These are phyloP conservation scores for Trametes pubescens DNA, from an alignment of 1,284 basidiomycete genomes.

Conservation along the genomic window DNA sequence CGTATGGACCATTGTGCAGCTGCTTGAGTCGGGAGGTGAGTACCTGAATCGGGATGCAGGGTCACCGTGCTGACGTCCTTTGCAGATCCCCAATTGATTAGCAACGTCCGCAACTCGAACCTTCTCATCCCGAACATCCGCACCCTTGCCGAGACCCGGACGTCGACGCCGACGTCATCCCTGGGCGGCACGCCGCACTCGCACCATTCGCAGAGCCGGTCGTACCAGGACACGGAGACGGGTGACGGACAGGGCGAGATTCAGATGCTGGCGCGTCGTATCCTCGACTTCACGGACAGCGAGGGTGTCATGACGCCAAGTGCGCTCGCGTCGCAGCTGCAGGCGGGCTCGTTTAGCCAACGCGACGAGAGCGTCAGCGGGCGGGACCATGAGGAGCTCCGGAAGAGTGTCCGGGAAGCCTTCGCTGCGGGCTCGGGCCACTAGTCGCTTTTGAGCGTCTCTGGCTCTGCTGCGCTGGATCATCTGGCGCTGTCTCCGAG, in stretches of 20 bases:
- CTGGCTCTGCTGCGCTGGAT: constrained; percentile 1
- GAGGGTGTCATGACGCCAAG: constrained; percentile 69
- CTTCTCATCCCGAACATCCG: constrained; percentile 87
- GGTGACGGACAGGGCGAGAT: constrained; percentile 90
- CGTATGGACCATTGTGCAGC: constrained; percentile 98
- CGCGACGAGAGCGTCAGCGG: constrained; percentile 60
- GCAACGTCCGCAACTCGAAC: constrained; percentile 86
- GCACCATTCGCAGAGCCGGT: constrained; percentile 71
- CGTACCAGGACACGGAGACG: constrained; percentile 83
- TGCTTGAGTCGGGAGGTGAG: constrained; percentile 91
- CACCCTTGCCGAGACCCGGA: constrained; percentile 78
- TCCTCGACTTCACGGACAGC: constrained; percentile 83
- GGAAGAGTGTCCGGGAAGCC: constrained; percentile 82
- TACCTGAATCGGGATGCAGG: constrained; percentile 1
- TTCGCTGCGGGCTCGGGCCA: constrained; percentile 53
- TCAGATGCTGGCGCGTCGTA: constrained; percentile 82
- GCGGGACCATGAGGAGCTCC: constrained; percentile 77
- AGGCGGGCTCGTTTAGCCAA: constrained; percentile 59
- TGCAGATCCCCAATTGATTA: constrained; percentile 86
- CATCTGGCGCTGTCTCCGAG: constrained; percentile 1
- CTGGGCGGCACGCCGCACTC: constrained; percentile 75
- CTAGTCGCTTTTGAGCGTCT: constrained; percentile 24
- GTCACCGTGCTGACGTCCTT: not conserved
- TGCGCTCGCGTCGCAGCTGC: constrained; percentile 66
- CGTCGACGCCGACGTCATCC: constrained; percentile 76